Percentiles rank a stretch among this genome's conserved stretches.
Conservation (phyloP, 352 stramenopile species). For the Phytophthora pseudosyringae region DNA sequence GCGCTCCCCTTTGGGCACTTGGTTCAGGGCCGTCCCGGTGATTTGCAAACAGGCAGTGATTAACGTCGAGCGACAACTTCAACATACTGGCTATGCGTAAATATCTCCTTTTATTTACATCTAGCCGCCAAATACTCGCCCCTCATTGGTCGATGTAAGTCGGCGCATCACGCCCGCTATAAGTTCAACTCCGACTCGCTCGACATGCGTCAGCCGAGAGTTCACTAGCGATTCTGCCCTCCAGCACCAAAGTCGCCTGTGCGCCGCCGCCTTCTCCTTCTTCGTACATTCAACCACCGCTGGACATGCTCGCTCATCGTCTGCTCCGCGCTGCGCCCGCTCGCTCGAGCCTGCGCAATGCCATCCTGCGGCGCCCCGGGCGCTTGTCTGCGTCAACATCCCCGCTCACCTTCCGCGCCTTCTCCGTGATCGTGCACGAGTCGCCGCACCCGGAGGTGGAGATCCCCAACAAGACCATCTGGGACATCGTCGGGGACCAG, state of each 20-base stretch:
- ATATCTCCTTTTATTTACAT: conserved; percentile 12
- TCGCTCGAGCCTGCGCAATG: conserved; percentile 9
- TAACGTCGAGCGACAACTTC: conserved; percentile 8
- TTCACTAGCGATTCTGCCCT: conserved; percentile 20
- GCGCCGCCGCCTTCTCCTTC: neutral
- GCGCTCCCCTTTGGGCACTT: neutral
- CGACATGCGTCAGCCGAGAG: conserved; percentile 24
- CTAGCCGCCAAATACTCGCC: neutral
- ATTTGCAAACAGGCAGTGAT: conserved; percentile 21
- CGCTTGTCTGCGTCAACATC: conserved; percentile 13
- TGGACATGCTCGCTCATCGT: conserved; percentile 38
- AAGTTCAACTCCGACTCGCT: conserved; percentile 24
- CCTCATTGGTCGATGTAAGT: conserved; percentile 14
- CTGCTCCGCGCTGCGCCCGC: conserved; percentile 24
- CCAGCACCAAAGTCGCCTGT: conserved; percentile 6
- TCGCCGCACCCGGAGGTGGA: conserved; percentile 57
- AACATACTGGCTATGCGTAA: conserved; percentile 13
- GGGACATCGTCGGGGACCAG: conserved; percentile 51
- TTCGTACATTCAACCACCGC: neutral
- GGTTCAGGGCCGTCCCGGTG: neutral
- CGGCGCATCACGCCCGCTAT: neutral
- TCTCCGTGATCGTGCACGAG: conserved; percentile 63
- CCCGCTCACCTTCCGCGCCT: conserved; percentile 28
- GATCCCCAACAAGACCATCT: conserved; percentile 61
- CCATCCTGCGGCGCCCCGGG: conserved; percentile 9